phyloP scores from a whole-genome alignment of 352 stramenopile species.

The Phytophthora megakarya region DNA sequence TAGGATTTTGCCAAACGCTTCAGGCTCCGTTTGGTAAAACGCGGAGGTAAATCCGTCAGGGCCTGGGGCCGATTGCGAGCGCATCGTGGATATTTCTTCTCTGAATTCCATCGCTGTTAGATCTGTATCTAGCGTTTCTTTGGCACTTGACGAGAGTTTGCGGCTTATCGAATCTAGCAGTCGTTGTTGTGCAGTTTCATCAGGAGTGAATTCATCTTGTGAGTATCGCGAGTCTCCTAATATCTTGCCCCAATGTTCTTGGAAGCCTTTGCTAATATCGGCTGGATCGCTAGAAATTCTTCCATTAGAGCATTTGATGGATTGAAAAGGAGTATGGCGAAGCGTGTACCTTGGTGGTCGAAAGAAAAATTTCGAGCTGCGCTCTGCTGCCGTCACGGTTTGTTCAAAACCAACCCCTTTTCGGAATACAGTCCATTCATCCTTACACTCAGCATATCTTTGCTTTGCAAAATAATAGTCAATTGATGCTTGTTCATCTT shows the following conservation, averaged over 20 bases:
- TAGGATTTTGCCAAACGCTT: constrained; percentile 4
- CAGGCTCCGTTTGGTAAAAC: constrained; percentile 5
- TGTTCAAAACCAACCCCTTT: neutral
- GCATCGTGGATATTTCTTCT: neutral
- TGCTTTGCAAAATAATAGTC: constrained; percentile 11
- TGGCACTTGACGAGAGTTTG: neutral
- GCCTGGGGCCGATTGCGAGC: neutral
- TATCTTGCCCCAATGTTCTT: constrained; percentile 3
- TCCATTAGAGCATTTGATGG: neutral
- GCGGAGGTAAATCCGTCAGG: constrained; percentile 1
- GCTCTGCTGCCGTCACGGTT: neutral
- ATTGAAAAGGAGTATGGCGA: neutral
- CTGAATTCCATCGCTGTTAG: too few species aligned
- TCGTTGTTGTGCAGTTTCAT: neutral
- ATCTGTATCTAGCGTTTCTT: neutral
- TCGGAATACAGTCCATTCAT: neutral
- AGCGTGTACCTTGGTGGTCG: constrained; percentile 1
- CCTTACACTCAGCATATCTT: neutral
- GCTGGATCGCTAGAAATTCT: neutral
- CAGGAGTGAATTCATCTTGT: neutral
- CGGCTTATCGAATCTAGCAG: neutral
- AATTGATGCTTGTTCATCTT: neutral
- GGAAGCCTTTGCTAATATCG: neutral
- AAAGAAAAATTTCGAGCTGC: constrained; percentile 2
- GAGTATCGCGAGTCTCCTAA: neutral